Conservation (phyloP, 345 rosid genomes). For the Arabis hirsuta region DNA sequence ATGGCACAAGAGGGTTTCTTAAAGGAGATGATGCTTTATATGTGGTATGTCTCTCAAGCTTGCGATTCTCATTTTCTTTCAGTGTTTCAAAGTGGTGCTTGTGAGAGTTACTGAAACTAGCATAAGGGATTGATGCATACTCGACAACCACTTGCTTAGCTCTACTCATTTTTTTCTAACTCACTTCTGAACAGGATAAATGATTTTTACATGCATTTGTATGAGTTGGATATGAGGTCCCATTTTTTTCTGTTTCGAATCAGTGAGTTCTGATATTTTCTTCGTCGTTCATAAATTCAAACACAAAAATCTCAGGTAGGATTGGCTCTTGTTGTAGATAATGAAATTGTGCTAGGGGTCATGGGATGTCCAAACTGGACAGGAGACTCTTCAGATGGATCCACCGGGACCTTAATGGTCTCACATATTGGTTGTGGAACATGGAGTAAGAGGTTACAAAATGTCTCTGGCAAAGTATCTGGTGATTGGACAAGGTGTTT, state of each 20-base stretch:
- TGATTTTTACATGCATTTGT: neutral
- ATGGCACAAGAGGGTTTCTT: conserved; percentile 85
- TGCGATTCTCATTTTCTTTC: neutral
- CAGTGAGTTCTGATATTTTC: conserved; percentile 2
- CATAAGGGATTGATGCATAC: neutral
- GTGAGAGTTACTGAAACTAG: neutral
- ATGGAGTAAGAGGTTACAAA: conserved; percentile 58
- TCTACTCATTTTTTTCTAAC: neutral
- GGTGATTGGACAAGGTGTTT: conserved; percentile 70
- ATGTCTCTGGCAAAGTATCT: conserved; percentile 42
- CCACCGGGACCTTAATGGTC: conserved; percentile 70
- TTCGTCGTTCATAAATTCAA: conserved; percentile 35
- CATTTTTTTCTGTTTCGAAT: neutral
- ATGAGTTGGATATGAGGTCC: neutral
- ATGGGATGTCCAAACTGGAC: conserved; percentile 97
- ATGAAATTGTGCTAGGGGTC: conserved; percentile 73
- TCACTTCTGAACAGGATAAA: neutral
- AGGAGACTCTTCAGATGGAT: conserved; percentile 35
- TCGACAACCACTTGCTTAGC: neutral
- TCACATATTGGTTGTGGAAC: conserved; percentile 85
- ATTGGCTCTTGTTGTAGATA: conserved; percentile 85
- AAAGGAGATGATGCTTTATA: conserved; percentile 76
- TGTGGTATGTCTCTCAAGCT: conserved; percentile 61
- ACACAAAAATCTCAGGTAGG: conserved; percentile 66
- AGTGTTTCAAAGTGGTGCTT: neutral